phyloP scores from a whole-genome alignment of 768 basidiomycete species.

The Lepiota venenata region DNA sequence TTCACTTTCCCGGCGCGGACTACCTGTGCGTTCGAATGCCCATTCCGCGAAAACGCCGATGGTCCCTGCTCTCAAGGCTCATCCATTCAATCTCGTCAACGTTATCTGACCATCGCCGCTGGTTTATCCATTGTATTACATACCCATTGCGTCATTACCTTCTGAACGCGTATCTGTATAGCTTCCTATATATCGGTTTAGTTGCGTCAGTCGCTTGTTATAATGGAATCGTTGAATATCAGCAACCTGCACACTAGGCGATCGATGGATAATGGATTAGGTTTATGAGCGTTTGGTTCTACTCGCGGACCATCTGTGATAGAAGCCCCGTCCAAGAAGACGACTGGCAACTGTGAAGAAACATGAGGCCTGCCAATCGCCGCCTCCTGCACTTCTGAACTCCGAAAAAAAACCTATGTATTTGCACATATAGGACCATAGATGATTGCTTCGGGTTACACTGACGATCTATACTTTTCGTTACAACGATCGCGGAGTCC shows the following conservation, averaged over 20 bases:
- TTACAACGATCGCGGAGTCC: neutral
- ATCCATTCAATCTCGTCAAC: neutral
- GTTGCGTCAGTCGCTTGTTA: neutral
- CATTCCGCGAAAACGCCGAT: slow-evolving; percentile 12
- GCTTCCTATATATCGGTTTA: slow-evolving; percentile 1
- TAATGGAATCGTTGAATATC: slow-evolving; percentile 1
- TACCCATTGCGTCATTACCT: neutral
- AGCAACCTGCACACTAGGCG: neutral
- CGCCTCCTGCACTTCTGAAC: neutral
- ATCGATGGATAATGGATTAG: slow-evolving; percentile 4
- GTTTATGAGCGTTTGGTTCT: too few relatives aligned
- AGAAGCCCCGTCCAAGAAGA: neutral
- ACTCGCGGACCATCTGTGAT: neutral
- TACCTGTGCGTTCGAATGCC: slow-evolving; percentile 9
- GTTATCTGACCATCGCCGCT: neutral
- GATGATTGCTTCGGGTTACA: neutral
- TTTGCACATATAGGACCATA: neutral
- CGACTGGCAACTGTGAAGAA: neutral
- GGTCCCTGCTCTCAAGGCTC: neutral
- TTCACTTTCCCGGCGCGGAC: slow-evolving; percentile 5
- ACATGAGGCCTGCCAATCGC: neutral
- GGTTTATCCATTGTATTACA: neutral
- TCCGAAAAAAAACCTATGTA: neutral
- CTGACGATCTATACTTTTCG: neutral
- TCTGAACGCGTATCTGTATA: neutral